Evolutionary conservation across 345 rosid genomes (phyloP), one percentile per base, ranked within the genome.

Genomic region (Brassica cretica): DNA sequence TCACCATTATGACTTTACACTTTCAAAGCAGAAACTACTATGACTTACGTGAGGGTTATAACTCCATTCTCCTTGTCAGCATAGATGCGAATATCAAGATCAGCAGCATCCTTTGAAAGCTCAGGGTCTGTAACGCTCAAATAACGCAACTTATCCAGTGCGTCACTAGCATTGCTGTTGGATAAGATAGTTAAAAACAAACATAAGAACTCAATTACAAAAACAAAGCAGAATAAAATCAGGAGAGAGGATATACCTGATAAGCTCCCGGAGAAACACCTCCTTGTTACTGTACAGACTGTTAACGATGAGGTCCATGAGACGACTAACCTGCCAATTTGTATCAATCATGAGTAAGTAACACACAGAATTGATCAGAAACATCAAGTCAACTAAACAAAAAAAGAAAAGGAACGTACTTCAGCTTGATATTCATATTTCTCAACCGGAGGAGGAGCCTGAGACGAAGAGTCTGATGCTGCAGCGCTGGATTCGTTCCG

Each of bases 251-350:
- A 73, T 82, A 71, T 82, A 79, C 99, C 99, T 95, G 68, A 95
- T 83, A 76, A 95, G 97, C 89, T 95, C 98, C 27, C 97, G 86
- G 75, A 95, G 94, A 83, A 95, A 95, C 76, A 95, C 99, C 80
- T 95, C 99, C 77, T 95, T 95, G 84, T 95, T 95, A 80, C 96
- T 91, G 86, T 95, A 95, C 78, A 95, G 81, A 86, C 92, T 87
- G 84, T 95, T 93, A 71, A 95, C 99, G 65, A 95, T 93, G 71
- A 95, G 94, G 88, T 95, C 98, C 99, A 95, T 93, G 61, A 95
- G 94, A 10, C 99, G 97, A 76, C 99, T 95, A 73, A 95, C 98
- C 99, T 95, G 92, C 71, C 74, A n/a, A 21, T 44, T 11, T 11
- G 1, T 3, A 44, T 44, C 51, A 39, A 59, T 0, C 21, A 19